A percentile compares a stretch with the other conserved stretches of the same genome.
Conservation (phyloP, 176 grass and related monocot species). For the Juncus inflexus region DNA sequence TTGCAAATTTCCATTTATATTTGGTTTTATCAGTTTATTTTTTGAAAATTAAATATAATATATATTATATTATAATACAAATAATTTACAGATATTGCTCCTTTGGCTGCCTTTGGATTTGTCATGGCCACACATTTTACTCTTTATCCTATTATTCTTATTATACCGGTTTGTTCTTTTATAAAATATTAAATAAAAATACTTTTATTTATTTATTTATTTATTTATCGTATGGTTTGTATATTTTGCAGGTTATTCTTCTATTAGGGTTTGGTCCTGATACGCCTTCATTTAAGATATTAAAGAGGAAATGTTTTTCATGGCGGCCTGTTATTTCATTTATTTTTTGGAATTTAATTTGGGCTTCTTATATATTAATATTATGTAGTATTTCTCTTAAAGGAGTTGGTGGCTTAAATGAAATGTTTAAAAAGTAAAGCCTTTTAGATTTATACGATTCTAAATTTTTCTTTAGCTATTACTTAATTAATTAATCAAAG, state of each 20-base stretch:
- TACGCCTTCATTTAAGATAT: slow-evolving; percentile 65
- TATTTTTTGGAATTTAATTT: slow-evolving; percentile 59
- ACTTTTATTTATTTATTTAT: not conserved
- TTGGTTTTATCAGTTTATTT: slow-evolving; percentile 3
- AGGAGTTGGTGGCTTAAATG: slow-evolving; percentile 49
- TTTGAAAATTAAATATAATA: slow-evolving; percentile 6
- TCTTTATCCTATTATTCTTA: slow-evolving; percentile 81
- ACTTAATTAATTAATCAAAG: not conserved
- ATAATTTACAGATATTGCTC: slow-evolving; percentile 51
- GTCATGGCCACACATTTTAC: slow-evolving; percentile 82
- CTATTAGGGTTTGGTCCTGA: slow-evolving; percentile 81
- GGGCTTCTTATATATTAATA: slow-evolving; percentile 63
- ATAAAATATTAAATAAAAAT: not conserved
- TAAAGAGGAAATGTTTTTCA: slow-evolving; percentile 49
- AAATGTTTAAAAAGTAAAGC: slow-evolving; percentile 95
- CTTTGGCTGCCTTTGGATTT: slow-evolving; percentile 96
- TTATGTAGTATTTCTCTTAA: slow-evolving; percentile 68
- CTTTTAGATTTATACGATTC: not conserved
- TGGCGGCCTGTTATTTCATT: slow-evolving; percentile 53
- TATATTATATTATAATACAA: not conserved
- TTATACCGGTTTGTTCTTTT: slow-evolving; percentile 61
- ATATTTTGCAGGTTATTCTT: slow-evolving; percentile 61
- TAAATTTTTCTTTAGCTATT: not conserved
- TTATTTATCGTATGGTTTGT: slow-evolving; percentile 8
- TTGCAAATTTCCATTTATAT: not conserved